Conservation (phyloP, 2,329 filamentous ascomycete genomes). For the Neofusicoccum laricinum region DNA sequence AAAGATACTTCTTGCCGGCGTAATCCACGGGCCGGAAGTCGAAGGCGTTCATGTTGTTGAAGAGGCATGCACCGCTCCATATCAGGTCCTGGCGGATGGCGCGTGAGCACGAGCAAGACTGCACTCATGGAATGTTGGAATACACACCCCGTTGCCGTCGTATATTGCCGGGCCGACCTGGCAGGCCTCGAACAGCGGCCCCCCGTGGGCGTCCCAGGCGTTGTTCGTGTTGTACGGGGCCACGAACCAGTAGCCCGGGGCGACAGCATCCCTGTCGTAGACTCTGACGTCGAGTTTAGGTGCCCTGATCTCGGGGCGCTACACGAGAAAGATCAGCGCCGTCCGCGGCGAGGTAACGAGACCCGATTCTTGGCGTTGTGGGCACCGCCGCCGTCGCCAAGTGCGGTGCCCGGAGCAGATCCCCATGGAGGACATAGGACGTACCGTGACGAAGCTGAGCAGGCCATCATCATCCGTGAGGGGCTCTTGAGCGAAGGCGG, state of each 20-base stretch:
- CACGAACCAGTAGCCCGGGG: slow-evolving; percentile 48
- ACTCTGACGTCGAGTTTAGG: slow-evolving; percentile 15
- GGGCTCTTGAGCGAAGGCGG: slow-evolving; percentile 4
- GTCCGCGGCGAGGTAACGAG: neutral
- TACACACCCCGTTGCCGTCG: slow-evolving; percentile 42
- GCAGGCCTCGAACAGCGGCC: slow-evolving; percentile 8
- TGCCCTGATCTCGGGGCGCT: slow-evolving; percentile 15
- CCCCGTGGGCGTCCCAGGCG: slow-evolving; percentile 3
- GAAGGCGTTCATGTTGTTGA: slow-evolving; percentile 41
- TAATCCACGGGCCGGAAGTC: slow-evolving; percentile 48
- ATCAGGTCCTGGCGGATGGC: slow-evolving; percentile 38
- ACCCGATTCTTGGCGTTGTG: neutral
- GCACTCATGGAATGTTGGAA: slow-evolving; percentile 39
- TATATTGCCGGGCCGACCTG: slow-evolving; percentile 27
- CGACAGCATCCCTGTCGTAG: slow-evolving; percentile 11
- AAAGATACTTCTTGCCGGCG: slow-evolving; percentile 48
- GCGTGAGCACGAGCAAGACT: neutral
- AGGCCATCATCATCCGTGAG: slow-evolving; percentile 2
- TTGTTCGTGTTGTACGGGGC: slow-evolving; percentile 40
- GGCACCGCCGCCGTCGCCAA: neutral
- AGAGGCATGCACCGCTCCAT: slow-evolving; percentile 49
- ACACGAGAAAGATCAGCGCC: slow-evolving; percentile 6
- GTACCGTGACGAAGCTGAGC: slow-evolving; percentile 12
- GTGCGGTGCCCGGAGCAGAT: neutral
- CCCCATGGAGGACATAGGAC: neutral